Evolutionary conservation across 352 stramenopile species (phyloP), one percentile per base, ranked within the genome.

Genomic region (Pythium insidiosum): DNA sequence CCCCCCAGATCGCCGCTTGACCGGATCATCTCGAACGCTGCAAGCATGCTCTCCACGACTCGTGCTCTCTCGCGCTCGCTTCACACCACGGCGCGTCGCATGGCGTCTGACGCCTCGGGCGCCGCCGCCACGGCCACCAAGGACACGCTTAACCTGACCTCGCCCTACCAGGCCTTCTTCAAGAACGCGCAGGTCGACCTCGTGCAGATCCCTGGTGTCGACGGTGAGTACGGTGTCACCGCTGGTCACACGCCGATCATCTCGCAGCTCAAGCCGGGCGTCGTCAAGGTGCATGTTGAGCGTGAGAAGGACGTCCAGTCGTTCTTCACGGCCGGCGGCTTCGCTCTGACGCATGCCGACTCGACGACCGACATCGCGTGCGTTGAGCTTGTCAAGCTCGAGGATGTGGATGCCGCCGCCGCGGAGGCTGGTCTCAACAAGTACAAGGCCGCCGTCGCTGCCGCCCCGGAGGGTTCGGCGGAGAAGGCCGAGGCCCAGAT

Each of bases 271-370:
- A 98, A 98, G 80, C 91, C 96, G 13, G 96, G 96, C 44, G 82
- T 98, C 38, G 88, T 92, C 55, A 85, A 87, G 59, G 79, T 92
- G 37, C 79, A 92, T 65, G 63, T 88, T 28, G 71, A 88, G 53
- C 71, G 76, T 43, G 79, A 89, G 57, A 83, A 82, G 64, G 74
- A 89, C 38, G 67, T 92, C 28, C 92, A 98, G 68, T 97, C 95
- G 66, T 99, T 97, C 74, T 99, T 99, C 77, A 96, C 98, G 47
- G 77, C 91, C 26, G 95, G 94, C 53, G 96, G 96, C 56, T 98
- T 98, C 57, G 91, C 96, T 29, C 69, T 98, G 51, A 98, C 94
- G 42, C 94, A 98, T 71, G 81, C 82, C 43, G 92, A 97, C 68
- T 98, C 91, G 45, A 72, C 88, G 37, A 98, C 95, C 38, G 96